Evolutionary conservation across 148 eudicot species (phyloP).

Genomic region (Rhododendron ferrugineum): DNA sequence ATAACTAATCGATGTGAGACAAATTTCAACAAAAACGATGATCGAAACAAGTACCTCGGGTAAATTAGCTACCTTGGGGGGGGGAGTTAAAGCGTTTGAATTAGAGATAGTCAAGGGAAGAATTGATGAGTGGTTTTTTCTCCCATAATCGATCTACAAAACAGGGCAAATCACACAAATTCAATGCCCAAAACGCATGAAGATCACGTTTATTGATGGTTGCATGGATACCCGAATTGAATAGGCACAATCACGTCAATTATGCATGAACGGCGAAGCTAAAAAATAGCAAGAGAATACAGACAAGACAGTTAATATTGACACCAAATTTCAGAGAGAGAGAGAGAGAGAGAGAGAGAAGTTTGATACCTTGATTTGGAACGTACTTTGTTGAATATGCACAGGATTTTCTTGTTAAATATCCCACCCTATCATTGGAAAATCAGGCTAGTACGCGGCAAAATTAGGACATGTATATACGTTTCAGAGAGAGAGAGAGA

Average conservation of each 20-base stretch:
- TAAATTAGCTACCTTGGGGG: slow-evolving; percentile 11
- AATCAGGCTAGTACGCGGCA: slow-evolving; percentile 3
- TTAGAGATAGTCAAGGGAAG: slow-evolving; percentile 12
- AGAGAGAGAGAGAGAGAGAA: too few relatives aligned
- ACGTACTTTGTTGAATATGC: slow-evolving; percentile 17
- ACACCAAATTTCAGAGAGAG: neutral
- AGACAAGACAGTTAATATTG: neutral
- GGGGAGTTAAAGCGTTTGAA: slow-evolving; percentile 12
- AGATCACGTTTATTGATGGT: neutral
- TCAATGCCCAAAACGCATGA: neutral
- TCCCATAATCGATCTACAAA: slow-evolving; percentile 13
- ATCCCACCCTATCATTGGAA: slow-evolving; percentile 19
- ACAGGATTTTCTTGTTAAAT: neutral
- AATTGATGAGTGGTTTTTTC: slow-evolving; percentile 10
- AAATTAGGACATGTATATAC: neutral
- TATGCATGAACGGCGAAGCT: neutral
- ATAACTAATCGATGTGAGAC: too few relatives aligned
- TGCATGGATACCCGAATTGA: neutral
- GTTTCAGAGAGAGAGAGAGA: slow-evolving; percentile 6
- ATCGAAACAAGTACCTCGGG: slow-evolving; percentile 19
- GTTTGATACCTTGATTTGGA: slow-evolving; percentile 34
- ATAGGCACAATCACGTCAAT: neutral
- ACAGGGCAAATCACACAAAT: slow-evolving; percentile 5
- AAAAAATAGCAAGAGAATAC: neutral
- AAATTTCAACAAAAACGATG: neutral